phyloP scores from a whole-genome alignment of 2,329 filamentous ascomycete genomes.

The Trichoderma atroviride region DNA sequence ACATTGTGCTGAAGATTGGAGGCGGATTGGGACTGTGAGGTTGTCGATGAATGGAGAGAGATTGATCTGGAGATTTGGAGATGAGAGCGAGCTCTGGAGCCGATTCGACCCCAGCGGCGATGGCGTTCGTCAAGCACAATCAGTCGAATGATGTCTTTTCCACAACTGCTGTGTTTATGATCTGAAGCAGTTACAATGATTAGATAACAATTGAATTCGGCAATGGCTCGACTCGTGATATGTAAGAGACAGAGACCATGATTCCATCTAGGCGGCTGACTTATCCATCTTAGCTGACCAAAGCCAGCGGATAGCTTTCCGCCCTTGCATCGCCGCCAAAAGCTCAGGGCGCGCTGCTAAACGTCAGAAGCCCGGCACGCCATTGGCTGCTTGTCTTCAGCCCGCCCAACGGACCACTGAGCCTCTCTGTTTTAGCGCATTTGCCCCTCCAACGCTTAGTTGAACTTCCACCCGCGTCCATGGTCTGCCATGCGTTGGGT shows the following conservation, averaged over 20 bases:
- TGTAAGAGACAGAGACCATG: background rate
- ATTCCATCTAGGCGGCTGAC: constrained; percentile 21
- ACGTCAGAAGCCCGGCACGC: background rate
- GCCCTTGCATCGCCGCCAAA: constrained; percentile 8
- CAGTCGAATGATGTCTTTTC: background rate
- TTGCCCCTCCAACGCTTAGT: constrained; percentile 32
- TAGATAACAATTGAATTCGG: background rate
- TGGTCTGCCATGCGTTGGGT: constrained; percentile 5
- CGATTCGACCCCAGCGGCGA: constrained; percentile 1
- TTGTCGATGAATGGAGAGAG: background rate
- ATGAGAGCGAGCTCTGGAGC: background rate
- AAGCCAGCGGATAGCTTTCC: constrained; percentile 22
- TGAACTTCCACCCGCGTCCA: constrained; percentile 32
- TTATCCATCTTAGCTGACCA: constrained; percentile 10
- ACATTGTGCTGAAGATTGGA: constrained; percentile 32
- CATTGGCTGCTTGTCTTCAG: background rate
- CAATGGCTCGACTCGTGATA: background rate
- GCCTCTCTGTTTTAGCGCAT: constrained; percentile 11
- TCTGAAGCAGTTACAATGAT: too few relatives aligned
- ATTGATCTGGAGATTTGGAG: background rate
- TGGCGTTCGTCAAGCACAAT: background rate
- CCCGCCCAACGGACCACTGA: background rate
- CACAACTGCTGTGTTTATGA: background rate
- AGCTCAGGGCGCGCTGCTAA: background rate
- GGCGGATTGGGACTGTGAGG: background rate